These are phyloP conservation scores for Pseudogymnoascus sp. DNA, from an alignment of 2,329 filamentous ascomycete species.

Conservation along the genomic window DNA sequence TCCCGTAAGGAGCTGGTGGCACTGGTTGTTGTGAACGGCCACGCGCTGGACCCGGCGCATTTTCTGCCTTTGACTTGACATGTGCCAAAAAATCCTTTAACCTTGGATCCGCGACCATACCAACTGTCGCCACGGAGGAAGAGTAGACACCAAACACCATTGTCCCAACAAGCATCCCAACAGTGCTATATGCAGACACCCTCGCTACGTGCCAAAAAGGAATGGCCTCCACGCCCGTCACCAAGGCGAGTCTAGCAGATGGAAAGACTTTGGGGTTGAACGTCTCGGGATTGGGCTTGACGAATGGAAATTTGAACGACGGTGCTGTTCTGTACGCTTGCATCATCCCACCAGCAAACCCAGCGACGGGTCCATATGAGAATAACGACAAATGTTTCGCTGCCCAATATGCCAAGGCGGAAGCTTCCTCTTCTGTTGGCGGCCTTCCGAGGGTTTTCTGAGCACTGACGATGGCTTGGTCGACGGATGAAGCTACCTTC, in stretches of 20 bases:
- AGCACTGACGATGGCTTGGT: constrained; percentile 7
- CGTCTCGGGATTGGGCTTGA: constrained; percentile 22
- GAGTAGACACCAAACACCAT: constrained; percentile 24
- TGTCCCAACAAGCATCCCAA: constrained; percentile 18
- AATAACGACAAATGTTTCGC: constrained; percentile 23
- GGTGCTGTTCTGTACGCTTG: constrained; percentile 19
- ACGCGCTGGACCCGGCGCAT: neutral
- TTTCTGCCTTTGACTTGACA: constrained; percentile 8
- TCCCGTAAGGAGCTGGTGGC: neutral
- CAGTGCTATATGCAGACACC: constrained; percentile 18
- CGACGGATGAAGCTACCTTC: constrained; percentile 9
- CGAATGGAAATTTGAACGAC: constrained; percentile 27
- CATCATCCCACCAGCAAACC: constrained; percentile 22
- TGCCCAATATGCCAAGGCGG: constrained; percentile 23
- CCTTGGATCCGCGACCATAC: constrained; percentile 23
- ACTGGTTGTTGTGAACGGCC: constrained; percentile 13
- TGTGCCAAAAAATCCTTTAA: constrained; percentile 20
- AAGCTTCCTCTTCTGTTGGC: constrained; percentile 23
- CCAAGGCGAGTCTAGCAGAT: neutral
- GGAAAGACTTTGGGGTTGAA: constrained; percentile 22
- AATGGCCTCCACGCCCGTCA: constrained; percentile 18
- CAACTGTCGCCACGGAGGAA: constrained; percentile 20
- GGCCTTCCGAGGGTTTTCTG: constrained; percentile 18
- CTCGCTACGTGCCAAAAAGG: constrained; percentile 23
- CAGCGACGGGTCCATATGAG: constrained; percentile 23